A percentile compares a stretch with the other conserved stretches of the same genome.
Evolutionary conservation across 768 basidiomycete species (phyloP).

Genomic region (Lactarius indigo): DNA sequence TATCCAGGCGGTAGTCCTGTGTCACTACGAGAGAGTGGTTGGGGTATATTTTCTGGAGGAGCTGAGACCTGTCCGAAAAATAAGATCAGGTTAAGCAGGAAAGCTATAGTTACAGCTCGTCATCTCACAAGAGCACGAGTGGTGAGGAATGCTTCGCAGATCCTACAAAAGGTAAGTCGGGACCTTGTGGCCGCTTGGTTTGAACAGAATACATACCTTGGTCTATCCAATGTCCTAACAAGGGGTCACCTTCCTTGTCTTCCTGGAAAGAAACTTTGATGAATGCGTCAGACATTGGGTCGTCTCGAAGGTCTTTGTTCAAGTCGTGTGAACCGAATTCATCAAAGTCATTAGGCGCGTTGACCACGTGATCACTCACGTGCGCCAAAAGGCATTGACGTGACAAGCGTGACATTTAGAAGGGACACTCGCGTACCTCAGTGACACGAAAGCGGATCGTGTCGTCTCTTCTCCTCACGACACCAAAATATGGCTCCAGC

Average conservation of each 20-base stretch:
- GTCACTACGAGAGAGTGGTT: conserved; percentile 58
- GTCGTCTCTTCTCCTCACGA: neutral
- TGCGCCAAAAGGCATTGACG: too few relatives aligned
- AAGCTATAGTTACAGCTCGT: neutral
- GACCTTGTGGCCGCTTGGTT: neutral
- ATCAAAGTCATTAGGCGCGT: too few relatives aligned
- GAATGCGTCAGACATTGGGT: conserved; percentile 39
- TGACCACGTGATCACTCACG: neutral
- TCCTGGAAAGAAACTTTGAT: conserved; percentile 44
- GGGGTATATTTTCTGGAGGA: conserved; percentile 56
- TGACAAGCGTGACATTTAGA: neutral
- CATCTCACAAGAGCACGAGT: conserved; percentile 31
- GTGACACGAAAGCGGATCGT: neutral
- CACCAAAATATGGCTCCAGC: conserved; percentile 9
- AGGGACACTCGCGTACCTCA: neutral
- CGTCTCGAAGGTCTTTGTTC: conserved; percentile 16
- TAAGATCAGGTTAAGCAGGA: neutral
- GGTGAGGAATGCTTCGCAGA: conserved; percentile 50
- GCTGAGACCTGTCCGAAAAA: conserved; percentile 37
- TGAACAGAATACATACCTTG: conserved; percentile 37
- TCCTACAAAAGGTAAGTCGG: conserved; percentile 33
- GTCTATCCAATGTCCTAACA: conserved; percentile 52
- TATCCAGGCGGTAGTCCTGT: conserved; percentile 41
- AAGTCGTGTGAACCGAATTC: neutral
- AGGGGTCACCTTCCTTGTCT: conserved; percentile 33